A percentile compares a stretch with the other conserved stretches of the same genome.
Conservation (phyloP, 2,329 filamentous ascomycete species). For the Sclerotinia trifoliorum region DNA sequence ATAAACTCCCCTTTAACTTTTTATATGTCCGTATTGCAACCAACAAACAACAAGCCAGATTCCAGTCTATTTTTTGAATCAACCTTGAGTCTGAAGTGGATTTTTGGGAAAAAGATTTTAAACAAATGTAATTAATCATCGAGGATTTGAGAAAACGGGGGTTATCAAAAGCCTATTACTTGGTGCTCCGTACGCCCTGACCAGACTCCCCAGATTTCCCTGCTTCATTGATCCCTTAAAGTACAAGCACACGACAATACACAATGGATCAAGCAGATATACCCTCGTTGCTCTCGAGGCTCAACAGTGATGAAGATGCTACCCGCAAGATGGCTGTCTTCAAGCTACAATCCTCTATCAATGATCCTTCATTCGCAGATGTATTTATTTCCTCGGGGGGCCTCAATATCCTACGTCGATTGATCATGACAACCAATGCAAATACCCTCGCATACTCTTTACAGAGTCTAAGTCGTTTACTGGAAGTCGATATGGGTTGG, state of each 20-base stretch:
- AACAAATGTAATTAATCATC: constrained; percentile 21
- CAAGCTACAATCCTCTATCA: constrained; percentile 93
- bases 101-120: not conserved
- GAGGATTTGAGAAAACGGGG: constrained; percentile 1
- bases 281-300: constrained; percentile 61
- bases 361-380: constrained; percentile 94
- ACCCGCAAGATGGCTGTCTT: constrained; percentile 98
- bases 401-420: constrained; percentile 72
- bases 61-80: not conserved
- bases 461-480: constrained; percentile 78
- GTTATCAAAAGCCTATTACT: constrained; percentile 7
- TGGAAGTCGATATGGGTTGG: constrained; percentile 98
- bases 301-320: constrained; percentile 76
- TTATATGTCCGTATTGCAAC: not conserved
- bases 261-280: constrained; percentile 65
- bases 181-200: not conserved
- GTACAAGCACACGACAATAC: constrained; percentile 2
- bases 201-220: constrained; percentile 8
- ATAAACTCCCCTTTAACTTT: constrained; percentile 1
- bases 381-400: constrained; percentile 91
- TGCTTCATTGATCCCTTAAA: not conserved
- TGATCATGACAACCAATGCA: constrained; percentile 81
- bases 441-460: constrained; percentile 96
- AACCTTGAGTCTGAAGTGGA: not conserved
- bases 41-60: constrained; percentile 1